Base-by-base conservation (phyloP, 2,329 filamentous ascomycete genomes). In the Neurospora sp. region DNA sequence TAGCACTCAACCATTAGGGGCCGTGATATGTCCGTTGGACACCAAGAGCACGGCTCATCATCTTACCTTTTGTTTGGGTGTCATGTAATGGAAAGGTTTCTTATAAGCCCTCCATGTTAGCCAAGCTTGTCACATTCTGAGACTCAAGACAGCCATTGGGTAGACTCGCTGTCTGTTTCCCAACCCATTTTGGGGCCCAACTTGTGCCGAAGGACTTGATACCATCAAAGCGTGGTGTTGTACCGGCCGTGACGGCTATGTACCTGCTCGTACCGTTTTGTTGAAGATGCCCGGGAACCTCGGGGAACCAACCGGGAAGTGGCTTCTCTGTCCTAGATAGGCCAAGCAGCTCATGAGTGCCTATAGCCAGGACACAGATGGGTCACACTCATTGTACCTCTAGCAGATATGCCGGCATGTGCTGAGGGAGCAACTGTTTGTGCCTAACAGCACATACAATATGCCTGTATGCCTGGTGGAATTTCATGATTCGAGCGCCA, bases 231-330 rank as follows among this genome's bases (percentile, higher is more conserved):
- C 19, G 19, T 57, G 57, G 71, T 69, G 68, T 69, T 36, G 72
- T 73, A 73, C 70, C 72, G 70, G 67, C 65, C 39, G 70, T 52
- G 38, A 19, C 10, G 8, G 65, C 19, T 65, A 71, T 66, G 72
- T 73, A 72, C 68, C 70, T 69, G 66, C 43, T 69, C 67, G 72
- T 73, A 73, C 71, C 68, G 62, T 66, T 23, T 62, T 66, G 69
- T 33, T 57, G 52, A 62, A 62, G 23, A 3, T 36, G 52, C 28
- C 52, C 52, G 15, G 52, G 15, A 57, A 57, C 23, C 52, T 57
- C 52, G 23, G 23, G 52, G 28, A 62, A 17, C 52, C 52, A 62
- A 62, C 52, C 52, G 28, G 28, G 15, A 33, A 62, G 52, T 28
- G 28, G 52, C 52, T n/a, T 62, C 15, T 62, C 28, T n/a, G 52